phyloP scores from a whole-genome alignment of 140 eudicot genomes.

The Stevia rebaudiana region DNA sequence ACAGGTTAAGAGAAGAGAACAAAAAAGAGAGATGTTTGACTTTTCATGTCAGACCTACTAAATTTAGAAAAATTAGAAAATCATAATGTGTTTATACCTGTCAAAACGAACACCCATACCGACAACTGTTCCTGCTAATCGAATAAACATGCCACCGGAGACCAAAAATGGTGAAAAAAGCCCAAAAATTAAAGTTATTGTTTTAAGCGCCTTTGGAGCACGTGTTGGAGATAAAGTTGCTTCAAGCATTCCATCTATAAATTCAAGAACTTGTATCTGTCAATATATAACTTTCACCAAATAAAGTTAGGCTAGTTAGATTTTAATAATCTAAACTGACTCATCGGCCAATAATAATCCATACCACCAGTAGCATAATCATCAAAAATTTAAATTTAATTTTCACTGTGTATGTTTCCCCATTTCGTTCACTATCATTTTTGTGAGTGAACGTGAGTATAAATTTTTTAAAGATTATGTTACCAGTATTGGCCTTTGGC shows the following conservation, averaged over 20 bases:
- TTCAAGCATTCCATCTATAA: conserved; percentile 91
- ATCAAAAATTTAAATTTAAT: too few relatives aligned
- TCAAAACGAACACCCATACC: conserved; percentile 78
- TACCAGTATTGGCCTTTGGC: too few relatives aligned
- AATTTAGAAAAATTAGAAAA: not conserved
- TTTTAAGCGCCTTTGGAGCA: conserved; percentile 79
- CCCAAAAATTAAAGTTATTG: conserved; percentile 62
- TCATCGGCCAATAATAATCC: too few relatives aligned
- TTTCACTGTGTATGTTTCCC: too few relatives aligned
- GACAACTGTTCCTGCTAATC: conserved; percentile 54
- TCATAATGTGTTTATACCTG: conserved; percentile 42
- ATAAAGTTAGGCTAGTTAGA: too few relatives aligned
- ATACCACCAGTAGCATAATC: too few relatives aligned
- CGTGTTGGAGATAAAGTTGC: conserved; percentile 85
- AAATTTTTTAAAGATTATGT: too few relatives aligned
- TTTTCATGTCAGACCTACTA: not conserved
- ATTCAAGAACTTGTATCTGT: conserved; percentile 27
- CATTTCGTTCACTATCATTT: too few relatives aligned
- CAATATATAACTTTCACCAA: not conserved
- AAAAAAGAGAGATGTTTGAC: not conserved
- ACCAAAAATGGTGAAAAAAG: conserved; percentile 62
- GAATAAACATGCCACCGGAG: conserved; percentile 77
- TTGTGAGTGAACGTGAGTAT: too few relatives aligned
- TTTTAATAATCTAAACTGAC: too few relatives aligned
- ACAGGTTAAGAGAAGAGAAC: not conserved